Evolutionary conservation across 2,329 filamentous ascomycete genomes (phyloP).

Genomic region (Aspergillus pseudonomiae): DNA sequence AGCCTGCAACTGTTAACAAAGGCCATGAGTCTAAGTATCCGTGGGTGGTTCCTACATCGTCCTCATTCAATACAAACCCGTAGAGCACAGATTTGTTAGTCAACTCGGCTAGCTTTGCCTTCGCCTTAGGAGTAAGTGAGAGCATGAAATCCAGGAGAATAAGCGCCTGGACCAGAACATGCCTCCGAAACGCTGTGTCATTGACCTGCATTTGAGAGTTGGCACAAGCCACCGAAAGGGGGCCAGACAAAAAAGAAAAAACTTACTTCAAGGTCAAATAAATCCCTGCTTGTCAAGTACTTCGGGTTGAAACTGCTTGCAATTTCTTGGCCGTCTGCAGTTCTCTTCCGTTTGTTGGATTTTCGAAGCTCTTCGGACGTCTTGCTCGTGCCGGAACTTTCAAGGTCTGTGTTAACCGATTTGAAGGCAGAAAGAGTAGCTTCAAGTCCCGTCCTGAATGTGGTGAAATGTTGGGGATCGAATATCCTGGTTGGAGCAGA

Average conservation of each 20-base stretch:
- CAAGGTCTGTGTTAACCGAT: conserved; percentile 66
- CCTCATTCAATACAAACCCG: conserved; percentile 74
- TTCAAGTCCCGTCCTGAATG: conserved; percentile 66
- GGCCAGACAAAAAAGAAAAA: not conserved
- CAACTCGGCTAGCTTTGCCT: conserved; percentile 72
- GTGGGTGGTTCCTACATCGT: conserved; percentile 64
- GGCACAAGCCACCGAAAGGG: conserved; percentile 19
- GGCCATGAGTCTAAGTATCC: not conserved
- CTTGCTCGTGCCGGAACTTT: conserved; percentile 64
- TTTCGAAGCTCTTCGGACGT: conserved; percentile 65
- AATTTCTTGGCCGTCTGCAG: conserved; percentile 63
- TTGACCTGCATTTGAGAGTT: conserved; percentile 65
- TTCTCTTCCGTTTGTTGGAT: conserved; percentile 71
- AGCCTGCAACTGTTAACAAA: conserved; percentile 53
- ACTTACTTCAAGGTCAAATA: conserved; percentile 89
- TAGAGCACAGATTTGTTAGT: conserved; percentile 90
- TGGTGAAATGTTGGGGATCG: conserved; percentile 65
- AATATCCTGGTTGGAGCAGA: conserved; percentile 87
- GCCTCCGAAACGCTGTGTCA: conserved; percentile 89
- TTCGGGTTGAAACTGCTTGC: conserved; percentile 90
- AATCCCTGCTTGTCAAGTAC: conserved; percentile 93
- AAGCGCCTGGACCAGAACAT: conserved; percentile 91
- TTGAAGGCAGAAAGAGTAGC: conserved; percentile 76
- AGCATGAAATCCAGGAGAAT: conserved; percentile 94
- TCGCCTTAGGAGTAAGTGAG: conserved; percentile 81